Evolutionary conservation across 345 rosid genomes (phyloP).

Genomic region (Eutrema japonicum): DNA sequence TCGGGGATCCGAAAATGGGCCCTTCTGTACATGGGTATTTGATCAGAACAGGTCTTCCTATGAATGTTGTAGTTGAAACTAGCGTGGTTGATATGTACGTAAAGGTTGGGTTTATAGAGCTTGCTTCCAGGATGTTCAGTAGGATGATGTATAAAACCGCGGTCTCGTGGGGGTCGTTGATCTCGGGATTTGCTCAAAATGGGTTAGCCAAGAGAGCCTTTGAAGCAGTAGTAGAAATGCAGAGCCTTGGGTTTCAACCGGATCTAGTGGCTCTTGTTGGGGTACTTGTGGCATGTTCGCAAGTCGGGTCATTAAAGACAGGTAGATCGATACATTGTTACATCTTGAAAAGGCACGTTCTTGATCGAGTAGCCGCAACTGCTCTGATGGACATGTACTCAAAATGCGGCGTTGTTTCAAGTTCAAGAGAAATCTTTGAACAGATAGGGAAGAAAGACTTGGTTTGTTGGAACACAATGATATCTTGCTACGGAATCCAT

Average conservation of each 20-base stretch:
- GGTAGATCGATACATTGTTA: constrained; percentile 67
- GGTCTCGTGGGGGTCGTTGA: constrained; percentile 66
- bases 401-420: constrained; percentile 65
- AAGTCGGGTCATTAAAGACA: constrained; percentile 58
- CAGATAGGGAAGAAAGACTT: constrained; percentile 53
- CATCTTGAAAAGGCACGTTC: constrained; percentile 51
- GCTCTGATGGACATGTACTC: constrained; percentile 73
- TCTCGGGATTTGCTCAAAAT: constrained; percentile 68
- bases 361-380: constrained; percentile 53
- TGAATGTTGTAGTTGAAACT: constrained; percentile 56
- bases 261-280: constrained; percentile 63
- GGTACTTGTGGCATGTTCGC: constrained; percentile 60
- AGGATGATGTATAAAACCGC: constrained; percentile 52
- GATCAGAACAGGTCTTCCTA: constrained; percentile 53
- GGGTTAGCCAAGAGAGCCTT: constrained; percentile 58
- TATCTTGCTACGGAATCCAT: constrained; percentile 68
- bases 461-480: constrained; percentile 74
- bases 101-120: constrained; percentile 60
- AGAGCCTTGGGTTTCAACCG: constrained; percentile 52
- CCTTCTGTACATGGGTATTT: constrained; percentile 64
- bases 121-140: constrained; percentile 56
- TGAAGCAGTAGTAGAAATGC: constrained; percentile 61
- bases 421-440: constrained; percentile 55
- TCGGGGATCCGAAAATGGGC: constrained; percentile 57
- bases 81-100: constrained; percentile 76